Evolutionary conservation across 768 basidiomycete genomes (phyloP).

Genomic region (Austroboletus eburneus): DNA sequence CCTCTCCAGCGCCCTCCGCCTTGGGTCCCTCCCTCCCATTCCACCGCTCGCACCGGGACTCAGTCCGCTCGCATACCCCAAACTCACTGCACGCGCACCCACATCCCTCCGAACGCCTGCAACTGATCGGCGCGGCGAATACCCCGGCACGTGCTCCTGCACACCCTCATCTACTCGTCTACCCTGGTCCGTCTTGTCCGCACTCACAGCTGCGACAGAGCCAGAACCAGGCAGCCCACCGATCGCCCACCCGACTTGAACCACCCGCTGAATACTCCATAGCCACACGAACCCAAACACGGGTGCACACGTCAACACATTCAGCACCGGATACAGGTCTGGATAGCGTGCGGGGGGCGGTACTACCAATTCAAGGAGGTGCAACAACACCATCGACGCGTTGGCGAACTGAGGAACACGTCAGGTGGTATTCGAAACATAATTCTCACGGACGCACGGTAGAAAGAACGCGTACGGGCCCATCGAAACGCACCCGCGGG

Average conservation of each 20-base stretch:
- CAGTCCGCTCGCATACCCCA: conserved; percentile 15
- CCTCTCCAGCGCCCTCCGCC: conserved; percentile 22
- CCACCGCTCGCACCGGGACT: conserved; percentile 7
- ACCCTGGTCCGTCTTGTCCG: background rate
- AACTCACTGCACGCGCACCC: conserved; percentile 25
- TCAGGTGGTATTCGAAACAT: too few species aligned
- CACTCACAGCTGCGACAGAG: background rate
- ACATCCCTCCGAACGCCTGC: conserved; percentile 2
- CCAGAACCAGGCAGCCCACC: conserved; percentile 44
- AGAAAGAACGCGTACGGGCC: conserved; percentile 52
- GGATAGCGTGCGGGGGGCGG: conserved; percentile 74
- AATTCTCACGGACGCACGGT: conserved; percentile 40
- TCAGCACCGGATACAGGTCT: conserved; percentile 81
- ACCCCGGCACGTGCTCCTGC: background rate
- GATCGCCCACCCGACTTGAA: conserved; percentile 80
- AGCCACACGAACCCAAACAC: conserved; percentile 83
- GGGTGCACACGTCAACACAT: conserved; percentile 71
- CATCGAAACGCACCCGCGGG: conserved; percentile 42
- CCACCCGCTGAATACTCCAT: conserved; percentile 80
- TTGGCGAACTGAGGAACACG: conserved; percentile 46
- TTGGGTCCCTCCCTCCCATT: conserved; percentile 12
- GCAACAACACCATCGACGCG: conserved; percentile 47
- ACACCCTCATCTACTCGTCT: background rate
- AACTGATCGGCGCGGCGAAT: background rate
- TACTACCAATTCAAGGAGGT: conserved; percentile 59